Percentiles rank a stretch among this genome's conserved stretches.
These are phyloP conservation scores for Ananas comosus DNA, from an alignment of 176 grass and related monocot species.

Conservation along the genomic window DNA sequence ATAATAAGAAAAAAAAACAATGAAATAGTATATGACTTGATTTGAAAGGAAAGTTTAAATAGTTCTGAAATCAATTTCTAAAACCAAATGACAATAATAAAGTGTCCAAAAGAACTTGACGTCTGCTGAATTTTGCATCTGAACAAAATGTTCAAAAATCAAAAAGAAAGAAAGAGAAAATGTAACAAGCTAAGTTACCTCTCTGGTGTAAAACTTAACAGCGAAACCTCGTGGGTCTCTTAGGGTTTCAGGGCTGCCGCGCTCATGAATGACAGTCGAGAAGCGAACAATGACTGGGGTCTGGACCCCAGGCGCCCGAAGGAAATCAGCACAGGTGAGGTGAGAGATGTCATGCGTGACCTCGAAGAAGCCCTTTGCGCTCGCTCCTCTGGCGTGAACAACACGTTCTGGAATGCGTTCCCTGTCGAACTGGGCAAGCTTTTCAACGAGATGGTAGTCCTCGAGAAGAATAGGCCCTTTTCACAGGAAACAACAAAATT, in stretches of 20 bases:
- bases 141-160: not conserved
- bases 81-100: not conserved
- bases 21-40: too few species aligned
- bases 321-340: constrained; percentile 92
- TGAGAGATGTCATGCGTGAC: constrained; percentile 89
- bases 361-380: constrained; percentile 99
- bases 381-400: constrained; percentile 85
- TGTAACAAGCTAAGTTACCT: constrained; percentile 23
- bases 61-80: not conserved
- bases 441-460: constrained; percentile 96
- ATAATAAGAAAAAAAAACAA: too few species aligned
- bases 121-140: not conserved
- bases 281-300: constrained; percentile 87
- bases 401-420: constrained; percentile 93
- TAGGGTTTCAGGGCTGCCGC: constrained; percentile 88
- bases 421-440: constrained; percentile 85
- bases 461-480: constrained; percentile 86
- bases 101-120: not conserved
- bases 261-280: constrained; percentile 99
- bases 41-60: too few species aligned
- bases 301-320: constrained; percentile 69
- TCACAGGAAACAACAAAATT: not conserved
- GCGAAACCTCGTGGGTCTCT: constrained; percentile 95
- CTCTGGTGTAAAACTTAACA: constrained; percentile 96
- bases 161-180: not conserved